Conservation (phyloP, 2,329 filamentous ascomycete species). For the Fusarium poae region DNA sequence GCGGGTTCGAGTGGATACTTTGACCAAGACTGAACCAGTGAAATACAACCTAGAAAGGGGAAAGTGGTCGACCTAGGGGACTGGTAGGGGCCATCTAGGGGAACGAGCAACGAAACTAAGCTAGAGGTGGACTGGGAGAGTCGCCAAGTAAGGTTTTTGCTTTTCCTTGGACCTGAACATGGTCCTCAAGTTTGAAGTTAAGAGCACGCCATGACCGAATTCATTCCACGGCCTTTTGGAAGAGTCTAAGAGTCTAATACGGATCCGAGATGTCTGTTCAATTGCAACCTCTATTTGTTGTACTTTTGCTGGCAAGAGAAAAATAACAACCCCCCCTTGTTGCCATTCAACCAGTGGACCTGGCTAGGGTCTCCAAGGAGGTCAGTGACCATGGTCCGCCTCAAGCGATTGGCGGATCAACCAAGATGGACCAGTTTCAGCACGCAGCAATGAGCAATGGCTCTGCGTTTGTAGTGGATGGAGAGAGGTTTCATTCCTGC, state of each 20-base stretch:
- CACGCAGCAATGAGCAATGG: conserved; percentile 25
- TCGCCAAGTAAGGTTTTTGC: conserved; percentile 30
- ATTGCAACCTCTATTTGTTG: neutral
- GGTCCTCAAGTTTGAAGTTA: conserved; percentile 5
- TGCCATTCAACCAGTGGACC: conserved; percentile 27
- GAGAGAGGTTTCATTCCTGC: conserved; percentile 43
- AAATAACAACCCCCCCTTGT: conserved; percentile 17
- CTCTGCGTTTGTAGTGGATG: conserved; percentile 31
- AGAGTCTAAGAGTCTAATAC: neutral
- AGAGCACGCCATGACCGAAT: conserved; percentile 1
- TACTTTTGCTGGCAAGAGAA: conserved; percentile 4
- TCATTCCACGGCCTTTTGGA: neutral
- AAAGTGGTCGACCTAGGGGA: neutral
- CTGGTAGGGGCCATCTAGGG: conserved; percentile 1
- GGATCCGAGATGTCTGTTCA: conserved; percentile 7
- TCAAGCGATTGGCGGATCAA: conserved; percentile 33
- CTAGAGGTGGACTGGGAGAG: conserved; percentile 24
- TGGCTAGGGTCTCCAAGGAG: conserved; percentile 18
- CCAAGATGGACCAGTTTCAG: conserved; percentile 34
- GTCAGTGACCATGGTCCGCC: conserved; percentile 2
- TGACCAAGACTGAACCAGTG: conserved; percentile 7
- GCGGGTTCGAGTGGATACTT: conserved; percentile 28
- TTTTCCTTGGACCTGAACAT: conserved; percentile 22
- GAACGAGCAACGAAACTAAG: conserved; percentile 18
- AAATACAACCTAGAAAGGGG: conserved; percentile 36